Evolutionary conservation across 2,329 filamentous ascomycete species (phyloP).

Genomic region (Ceratocystis destructans): DNA sequence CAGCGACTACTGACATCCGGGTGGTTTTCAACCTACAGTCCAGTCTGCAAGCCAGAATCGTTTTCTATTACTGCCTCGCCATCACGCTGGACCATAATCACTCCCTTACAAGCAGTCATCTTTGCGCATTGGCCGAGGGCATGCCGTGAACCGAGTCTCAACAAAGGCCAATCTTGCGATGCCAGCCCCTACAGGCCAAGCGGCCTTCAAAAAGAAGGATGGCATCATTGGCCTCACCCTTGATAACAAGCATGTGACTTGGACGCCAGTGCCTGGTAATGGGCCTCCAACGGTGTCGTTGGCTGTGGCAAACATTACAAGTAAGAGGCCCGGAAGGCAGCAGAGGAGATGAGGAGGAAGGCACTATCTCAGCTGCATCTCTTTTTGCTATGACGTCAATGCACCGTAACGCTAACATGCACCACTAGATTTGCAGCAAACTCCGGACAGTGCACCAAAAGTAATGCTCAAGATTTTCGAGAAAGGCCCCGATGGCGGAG

Average conservation of each 20-base stretch:
- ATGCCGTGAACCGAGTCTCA: constrained; percentile 1
- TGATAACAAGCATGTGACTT: constrained; percentile 62
- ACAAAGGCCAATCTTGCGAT: constrained; percentile 28
- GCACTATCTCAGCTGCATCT: constrained; percentile 12
- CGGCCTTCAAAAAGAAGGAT: constrained; percentile 91
- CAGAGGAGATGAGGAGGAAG: neutral
- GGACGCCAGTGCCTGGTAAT: constrained; percentile 56
- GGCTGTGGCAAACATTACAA: constrained; percentile 63
- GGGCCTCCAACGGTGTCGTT: constrained; percentile 55
- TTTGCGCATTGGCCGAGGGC: neutral
- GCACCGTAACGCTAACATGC: constrained; percentile 2
- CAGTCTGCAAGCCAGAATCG: too few relatives aligned
- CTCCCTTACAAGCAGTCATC: neutral
- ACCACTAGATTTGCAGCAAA: constrained; percentile 73
- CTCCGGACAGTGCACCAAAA: constrained; percentile 72
- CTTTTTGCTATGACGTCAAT: neutral
- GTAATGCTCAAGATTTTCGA: constrained; percentile 90
- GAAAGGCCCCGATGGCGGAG: constrained; percentile 44
- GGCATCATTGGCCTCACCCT: constrained; percentile 63
- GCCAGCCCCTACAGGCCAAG: constrained; percentile 49
- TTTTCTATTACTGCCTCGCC: neutral
- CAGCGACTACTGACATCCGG: too few relatives aligned
- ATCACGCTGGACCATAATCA: neutral
- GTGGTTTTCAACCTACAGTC: too few relatives aligned
- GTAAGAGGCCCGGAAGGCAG: constrained; percentile 36